Conservation (phyloP, 2,329 filamentous ascomycete genomes). For the Penicillium sp. region DNA sequence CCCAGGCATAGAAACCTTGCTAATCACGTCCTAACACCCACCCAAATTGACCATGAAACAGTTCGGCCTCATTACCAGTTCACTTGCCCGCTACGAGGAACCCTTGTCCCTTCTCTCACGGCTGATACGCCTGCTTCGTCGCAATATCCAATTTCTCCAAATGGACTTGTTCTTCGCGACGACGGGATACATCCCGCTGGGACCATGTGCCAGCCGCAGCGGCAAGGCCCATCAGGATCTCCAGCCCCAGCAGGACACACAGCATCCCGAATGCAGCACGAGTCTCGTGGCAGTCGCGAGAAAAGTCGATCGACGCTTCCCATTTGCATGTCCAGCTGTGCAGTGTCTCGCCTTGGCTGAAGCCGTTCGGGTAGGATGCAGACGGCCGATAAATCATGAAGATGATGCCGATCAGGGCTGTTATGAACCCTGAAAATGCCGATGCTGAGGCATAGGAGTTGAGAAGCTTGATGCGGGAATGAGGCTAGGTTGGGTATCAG, state of each 20-base stretch:
- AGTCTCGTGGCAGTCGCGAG: constrained; percentile 41
- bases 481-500: constrained; percentile 30
- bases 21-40: not conserved
- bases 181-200: constrained; percentile 32
- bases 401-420: constrained; percentile 35
- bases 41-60: not conserved
- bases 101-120: constrained; percentile 2
- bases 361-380: constrained; percentile 33
- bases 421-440: constrained; percentile 40
- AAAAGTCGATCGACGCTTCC: constrained; percentile 36
- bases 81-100: not conserved
- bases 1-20: not conserved
- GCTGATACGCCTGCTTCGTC: constrained; percentile 26
- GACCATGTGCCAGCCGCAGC: constrained; percentile 35
- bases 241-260: constrained; percentile 37
- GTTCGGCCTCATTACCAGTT: not conserved
- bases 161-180: constrained; percentile 27
- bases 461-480: constrained; percentile 37
- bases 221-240: constrained; percentile 37
- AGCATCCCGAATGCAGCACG: constrained; percentile 41
- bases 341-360: constrained; percentile 40
- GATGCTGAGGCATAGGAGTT: constrained; percentile 38
- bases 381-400: constrained; percentile 38
- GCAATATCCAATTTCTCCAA: constrained; percentile 33
- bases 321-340: constrained; percentile 47